Evolutionary conservation across 371 early-diverging fungal species (phyloP), one percentile per base, ranked within the genome.

Genomic region (Lichtheimia ornata): DNA sequence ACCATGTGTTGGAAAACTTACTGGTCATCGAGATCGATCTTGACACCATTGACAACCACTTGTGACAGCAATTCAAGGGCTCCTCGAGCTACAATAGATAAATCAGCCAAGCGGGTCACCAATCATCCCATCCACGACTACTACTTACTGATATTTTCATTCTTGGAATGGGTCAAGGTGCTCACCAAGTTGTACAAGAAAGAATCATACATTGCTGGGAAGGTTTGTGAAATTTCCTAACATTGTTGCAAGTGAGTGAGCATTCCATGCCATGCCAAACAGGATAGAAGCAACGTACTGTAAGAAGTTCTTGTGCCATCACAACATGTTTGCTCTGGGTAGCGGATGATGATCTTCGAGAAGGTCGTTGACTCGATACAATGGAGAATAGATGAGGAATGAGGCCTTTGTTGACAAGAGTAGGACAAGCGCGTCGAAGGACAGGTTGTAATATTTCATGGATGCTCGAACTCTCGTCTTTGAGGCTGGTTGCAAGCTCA

Each of bases 361-460:
- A 14, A 3, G 30, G 18, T 4, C 62, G 54, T 49, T 3, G 56
- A 4, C 24, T 64, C 61, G 14, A 22, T 22, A 70, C 15, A 13
- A 70, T 49, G 28, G 42, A 58, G 13, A 72, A 56, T 14, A 79
- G 50, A 54, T 64, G 58, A 3, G 75, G 63, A 62, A 69, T 59
- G 49, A 41, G 53, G 13, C 60, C 58, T 70, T 82, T 76, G 66
- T 71, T 72, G 35, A 70, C 28, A n/a, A 66, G 91, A 59, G 59
- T 64, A 53, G 53, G 91, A 74, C 24, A 91, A 66, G 53, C 87
- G 65, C 56, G 77, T 79, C 61, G 84, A 30, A 94, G 69, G 7
- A 95, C 69, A 9, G 90, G 69, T 3, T 84, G 77, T 25, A 94
- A 91, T 0, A 89, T 80, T 24, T 94, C 94, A 12, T 80, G 63